Evolutionary conservation across 768 basidiomycete species (phyloP), one percentile per base, ranked within the genome.

Genomic region (Steccherinum ochraceum): DNA sequence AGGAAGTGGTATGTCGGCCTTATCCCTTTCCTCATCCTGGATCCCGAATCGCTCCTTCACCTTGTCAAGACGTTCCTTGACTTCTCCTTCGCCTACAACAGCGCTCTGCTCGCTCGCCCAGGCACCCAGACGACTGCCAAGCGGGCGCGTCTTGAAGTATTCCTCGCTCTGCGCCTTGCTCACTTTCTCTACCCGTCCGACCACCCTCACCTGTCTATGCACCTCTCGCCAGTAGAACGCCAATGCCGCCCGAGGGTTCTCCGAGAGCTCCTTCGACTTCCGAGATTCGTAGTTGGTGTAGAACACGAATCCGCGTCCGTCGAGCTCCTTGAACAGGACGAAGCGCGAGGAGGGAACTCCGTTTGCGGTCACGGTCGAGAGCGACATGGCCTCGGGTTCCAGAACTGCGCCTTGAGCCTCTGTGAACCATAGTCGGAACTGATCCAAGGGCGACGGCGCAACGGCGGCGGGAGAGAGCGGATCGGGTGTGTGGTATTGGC

Each of bases 251-350:
- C 84, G 72, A 0, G 90, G 89, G 62, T 93, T 93, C 35, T 71
- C 76, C 4, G 67, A 51, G 24, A 98, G 76, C 65, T 98, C 96
- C 40, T 69, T 63, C 2, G 91, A 93, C 70, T 98, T 99, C 57
- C 94, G 81, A 11, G 93, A 95, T 39, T 83, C 79, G 72, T 98
- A 98, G 70, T 99, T 99, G 25, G 95, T 98, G 77, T 80, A 99
- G 72, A 97, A 96, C 51, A 95, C 80, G 72, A 98, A 97, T 46
- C 96, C 96, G 49, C 74, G 81, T 24, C 75, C 62, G 72, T 98
- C 96, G 60, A 91, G 81, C 63, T 92, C 80, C 68, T 94, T 96
- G 62, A 98, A 81, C 52, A 97, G 83, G 50, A 97, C 93, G 67
- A 90, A 79, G 57, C 95, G 83, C 11, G 86, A 81, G 30, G 90